These are phyloP conservation scores for Diophrys appendiculata DNA, from an alignment of 73 alveolate species.

Conservation along the genomic window DNA sequence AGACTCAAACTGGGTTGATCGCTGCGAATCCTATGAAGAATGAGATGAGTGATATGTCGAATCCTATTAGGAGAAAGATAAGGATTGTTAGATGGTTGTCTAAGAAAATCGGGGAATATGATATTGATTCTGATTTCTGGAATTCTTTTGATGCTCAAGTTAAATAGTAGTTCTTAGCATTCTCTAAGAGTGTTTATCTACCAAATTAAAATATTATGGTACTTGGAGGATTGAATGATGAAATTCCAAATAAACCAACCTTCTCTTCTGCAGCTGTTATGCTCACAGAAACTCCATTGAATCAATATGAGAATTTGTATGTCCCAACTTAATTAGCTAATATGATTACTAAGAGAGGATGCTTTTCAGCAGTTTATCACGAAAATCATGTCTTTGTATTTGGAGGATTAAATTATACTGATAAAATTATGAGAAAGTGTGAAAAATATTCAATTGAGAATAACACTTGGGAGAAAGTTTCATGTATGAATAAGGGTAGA, in stretches of 20 bases:
- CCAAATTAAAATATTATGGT: constrained; percentile 60
- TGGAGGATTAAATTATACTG: constrained; percentile 66
- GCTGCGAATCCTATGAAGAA: neutral
- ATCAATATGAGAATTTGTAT: constrained; percentile 53
- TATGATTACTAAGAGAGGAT: constrained; percentile 64
- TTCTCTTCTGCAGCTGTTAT: constrained; percentile 26
- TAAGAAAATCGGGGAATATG: constrained; percentile 62
- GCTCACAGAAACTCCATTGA: constrained; percentile 54
- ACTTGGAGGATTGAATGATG: constrained; percentile 67
- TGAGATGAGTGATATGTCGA: neutral
- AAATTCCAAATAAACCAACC: constrained; percentile 57
- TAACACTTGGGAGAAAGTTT: constrained; percentile 44
- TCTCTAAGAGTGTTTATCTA: constrained; percentile 57
- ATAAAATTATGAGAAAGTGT: constrained; percentile 50
- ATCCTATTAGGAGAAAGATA: constrained; percentile 15
- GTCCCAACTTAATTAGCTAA: constrained; percentile 16
- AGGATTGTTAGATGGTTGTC: constrained; percentile 58
- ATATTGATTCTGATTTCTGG: constrained; percentile 66
- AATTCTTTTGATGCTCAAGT: constrained; percentile 45
- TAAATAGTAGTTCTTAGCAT: constrained; percentile 47
- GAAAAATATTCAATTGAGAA: constrained; percentile 43
- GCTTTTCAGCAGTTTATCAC: constrained; percentile 59
- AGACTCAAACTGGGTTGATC: no score
- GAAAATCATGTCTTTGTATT: constrained; percentile 42
- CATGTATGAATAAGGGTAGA: constrained; percentile 44